Evolutionary conservation across 768 basidiomycete genomes (phyloP), one percentile per base, ranked within the genome.

Genomic region (Lanmaoa pseudosensibilis): DNA sequence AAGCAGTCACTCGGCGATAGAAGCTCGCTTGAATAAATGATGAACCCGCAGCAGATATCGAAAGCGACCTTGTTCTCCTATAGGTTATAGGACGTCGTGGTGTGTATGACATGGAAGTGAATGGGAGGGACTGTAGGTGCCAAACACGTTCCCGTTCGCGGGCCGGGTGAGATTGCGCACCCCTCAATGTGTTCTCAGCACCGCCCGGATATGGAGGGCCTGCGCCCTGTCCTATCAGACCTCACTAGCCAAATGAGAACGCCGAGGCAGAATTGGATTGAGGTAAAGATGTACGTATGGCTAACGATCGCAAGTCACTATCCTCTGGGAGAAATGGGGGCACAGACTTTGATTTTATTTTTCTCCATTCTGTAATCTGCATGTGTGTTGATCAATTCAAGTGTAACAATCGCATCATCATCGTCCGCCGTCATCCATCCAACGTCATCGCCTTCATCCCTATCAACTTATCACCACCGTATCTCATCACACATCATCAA

Each of bases 231-330:
- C 6, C 10, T 18, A 11, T 46, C 55, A 37, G 50, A 21, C 15
- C n/a, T 46, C n/a, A 16, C 15, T 30, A 4, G 21, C 15, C 6
- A 9, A 21, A 45, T n/a, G 21, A 21, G n/a, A 30, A 25, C 7
- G n/a, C 25, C 15, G 30, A 4, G 34, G 27, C 4, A 32, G 33
- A 10, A 38, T 37, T 12, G n/a, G 16, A n/a, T 19, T 11, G 27
- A n/a, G 47, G 25, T 16, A 34, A 46, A 43, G 30, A 57, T 46
- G 61, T 62, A 41, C 50, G 60, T 61, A 32, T 45, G 23, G 27
- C 45, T 1, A 27, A 36, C 9, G 21, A 47, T 41, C 4, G 33
- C n/a, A 10, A 2, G 19, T 51, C 21, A 7, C n/a, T 18, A 9
- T 39, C 5, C 25, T 23, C n/a, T 48, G 13, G 51, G 23, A 32